A percentile compares a stretch with the other conserved stretches of the same genome.
phyloP scores from a whole-genome alignment of 805 yeast species.

The Millerozyma acaciae region DNA sequence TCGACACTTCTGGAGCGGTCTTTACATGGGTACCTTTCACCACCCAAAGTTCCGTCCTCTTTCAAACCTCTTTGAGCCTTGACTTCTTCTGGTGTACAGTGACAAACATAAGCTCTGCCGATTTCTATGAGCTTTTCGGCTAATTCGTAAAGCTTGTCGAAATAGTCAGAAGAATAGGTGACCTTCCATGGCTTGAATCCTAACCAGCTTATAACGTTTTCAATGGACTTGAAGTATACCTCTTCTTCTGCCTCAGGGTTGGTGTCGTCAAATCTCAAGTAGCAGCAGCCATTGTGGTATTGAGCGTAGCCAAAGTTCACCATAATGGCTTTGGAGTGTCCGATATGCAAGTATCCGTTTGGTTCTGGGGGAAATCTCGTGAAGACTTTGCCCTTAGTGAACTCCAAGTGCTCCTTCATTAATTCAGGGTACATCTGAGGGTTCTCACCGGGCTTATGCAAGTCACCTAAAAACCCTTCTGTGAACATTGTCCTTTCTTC shows the following conservation, averaged over 20 bases:
- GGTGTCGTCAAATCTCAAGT: conserved; percentile 93
- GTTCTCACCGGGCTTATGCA: conserved; percentile 94
- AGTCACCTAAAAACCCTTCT: conserved; percentile 93
- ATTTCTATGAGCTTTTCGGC: conserved; percentile 76
- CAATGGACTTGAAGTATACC: conserved; percentile 77
- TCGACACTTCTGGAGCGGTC: conserved; percentile 71
- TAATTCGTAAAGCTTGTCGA: conserved; percentile 79
- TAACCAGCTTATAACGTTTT: conserved; percentile 85
- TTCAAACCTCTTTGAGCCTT: conserved; percentile 86
- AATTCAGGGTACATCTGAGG: conserved; percentile 86
- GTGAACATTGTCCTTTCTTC: conserved; percentile 72
- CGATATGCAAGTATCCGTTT: conserved; percentile 94
- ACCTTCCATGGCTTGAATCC: conserved; percentile 93
- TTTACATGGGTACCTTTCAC: conserved; percentile 79
- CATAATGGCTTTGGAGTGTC: conserved; percentile 96
- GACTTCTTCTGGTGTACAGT: conserved; percentile 88
- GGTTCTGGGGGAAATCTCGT: conserved; percentile 99
- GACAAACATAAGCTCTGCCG: conserved; percentile 87
- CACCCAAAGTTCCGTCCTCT: conserved; percentile 91
- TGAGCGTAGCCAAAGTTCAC: conserved; percentile 97
- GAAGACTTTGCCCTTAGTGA: conserved; percentile 76
- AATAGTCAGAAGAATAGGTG: conserved; percentile 94
- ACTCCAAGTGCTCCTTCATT: conserved; percentile 72
- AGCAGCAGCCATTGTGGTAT: conserved; percentile 80
- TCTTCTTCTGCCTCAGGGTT: conserved; percentile 99